phyloP scores from a whole-genome alignment of 768 basidiomycete species.

The Lactarius evosmus region DNA sequence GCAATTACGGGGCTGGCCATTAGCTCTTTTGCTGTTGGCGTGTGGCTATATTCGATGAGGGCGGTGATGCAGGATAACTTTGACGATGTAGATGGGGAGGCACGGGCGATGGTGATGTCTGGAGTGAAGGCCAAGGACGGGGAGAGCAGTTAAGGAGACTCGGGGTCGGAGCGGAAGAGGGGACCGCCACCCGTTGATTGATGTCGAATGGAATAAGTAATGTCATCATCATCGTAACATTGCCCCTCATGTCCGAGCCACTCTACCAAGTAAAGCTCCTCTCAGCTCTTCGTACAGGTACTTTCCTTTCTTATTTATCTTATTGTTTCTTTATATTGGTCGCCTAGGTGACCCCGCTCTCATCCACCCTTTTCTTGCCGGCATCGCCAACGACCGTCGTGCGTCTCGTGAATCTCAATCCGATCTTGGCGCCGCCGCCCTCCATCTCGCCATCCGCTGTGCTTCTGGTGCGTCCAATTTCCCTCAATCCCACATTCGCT shows the following conservation, averaged over 20 bases:
- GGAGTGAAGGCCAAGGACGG: slow-evolving; percentile 12
- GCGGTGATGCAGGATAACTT: slow-evolving; percentile 35
- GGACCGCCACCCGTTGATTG: slow-evolving; percentile 69
- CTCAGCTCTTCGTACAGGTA: slow-evolving; percentile 42
- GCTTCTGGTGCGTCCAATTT: slow-evolving; percentile 52
- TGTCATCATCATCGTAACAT: not conserved
- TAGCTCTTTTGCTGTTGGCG: slow-evolving; percentile 69
- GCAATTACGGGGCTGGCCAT: slow-evolving; percentile 71
- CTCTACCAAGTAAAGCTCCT: slow-evolving; percentile 44
- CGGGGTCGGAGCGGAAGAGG: slow-evolving; percentile 64
- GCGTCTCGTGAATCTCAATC: slow-evolving; percentile 46
- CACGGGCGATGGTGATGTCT: slow-evolving; percentile 32
- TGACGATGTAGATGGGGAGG: slow-evolving; percentile 55
- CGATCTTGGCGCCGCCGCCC: slow-evolving; percentile 68
- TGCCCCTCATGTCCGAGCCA: slow-evolving; percentile 30
- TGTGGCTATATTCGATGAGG: slow-evolving; percentile 91
- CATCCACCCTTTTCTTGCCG: slow-evolving; percentile 79
- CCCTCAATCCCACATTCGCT: slow-evolving; percentile 15
- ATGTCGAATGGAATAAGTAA: no score
- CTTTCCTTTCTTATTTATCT: not conserved
- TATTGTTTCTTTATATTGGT: not conserved
- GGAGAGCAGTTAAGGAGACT: slow-evolving; percentile 29
- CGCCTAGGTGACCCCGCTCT: slow-evolving; percentile 65
- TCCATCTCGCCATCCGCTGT: slow-evolving; percentile 82
- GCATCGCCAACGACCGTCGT: slow-evolving; percentile 65